Evolutionary conservation across 192 early-diverging fungal genomes (phyloP).

Genomic region (Paraglomus brasilianum): DNA sequence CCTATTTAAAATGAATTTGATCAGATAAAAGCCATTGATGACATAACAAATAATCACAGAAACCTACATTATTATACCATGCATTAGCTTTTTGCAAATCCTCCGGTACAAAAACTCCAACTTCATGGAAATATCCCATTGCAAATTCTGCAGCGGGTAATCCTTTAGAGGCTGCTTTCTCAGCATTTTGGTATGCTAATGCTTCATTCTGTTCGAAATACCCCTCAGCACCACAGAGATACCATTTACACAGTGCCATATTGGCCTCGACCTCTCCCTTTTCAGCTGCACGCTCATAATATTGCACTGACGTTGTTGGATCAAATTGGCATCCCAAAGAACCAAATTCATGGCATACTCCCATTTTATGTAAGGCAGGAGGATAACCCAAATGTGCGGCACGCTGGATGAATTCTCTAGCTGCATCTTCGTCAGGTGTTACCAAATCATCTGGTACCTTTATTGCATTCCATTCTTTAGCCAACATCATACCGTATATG

Average conservation of each 20-base stretch:
- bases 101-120: constrained; percentile 63
- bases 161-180: constrained; percentile 75
- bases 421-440: constrained; percentile 73
- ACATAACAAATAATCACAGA: background rate
- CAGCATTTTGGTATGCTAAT: constrained; percentile 80
- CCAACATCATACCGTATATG: constrained; percentile 76
- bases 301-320: constrained; percentile 64
- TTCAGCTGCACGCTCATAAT: constrained; percentile 80
- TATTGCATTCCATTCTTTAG: constrained; percentile 62
- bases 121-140: constrained; percentile 88
- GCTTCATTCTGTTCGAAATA: constrained; percentile 61
- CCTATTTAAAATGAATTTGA: constrained; percentile 10
- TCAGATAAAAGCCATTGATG: background rate
- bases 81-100: constrained; percentile 55
- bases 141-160: constrained; percentile 82
- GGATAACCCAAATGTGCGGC: constrained; percentile 73
- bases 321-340: constrained; percentile 65
- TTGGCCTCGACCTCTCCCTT: constrained; percentile 76
- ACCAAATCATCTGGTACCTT: constrained; percentile 58
- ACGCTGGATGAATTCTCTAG: constrained; percentile 68
- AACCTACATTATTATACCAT: constrained; percentile 48
- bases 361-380: constrained; percentile 76
- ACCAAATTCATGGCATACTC: constrained; percentile 79
- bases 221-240: constrained; percentile 73
- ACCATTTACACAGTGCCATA: constrained; percentile 87